Base-by-base conservation (phyloP, 2,329 filamentous ascomycete genomes). In the Mycosphaerella sp. region DNA sequence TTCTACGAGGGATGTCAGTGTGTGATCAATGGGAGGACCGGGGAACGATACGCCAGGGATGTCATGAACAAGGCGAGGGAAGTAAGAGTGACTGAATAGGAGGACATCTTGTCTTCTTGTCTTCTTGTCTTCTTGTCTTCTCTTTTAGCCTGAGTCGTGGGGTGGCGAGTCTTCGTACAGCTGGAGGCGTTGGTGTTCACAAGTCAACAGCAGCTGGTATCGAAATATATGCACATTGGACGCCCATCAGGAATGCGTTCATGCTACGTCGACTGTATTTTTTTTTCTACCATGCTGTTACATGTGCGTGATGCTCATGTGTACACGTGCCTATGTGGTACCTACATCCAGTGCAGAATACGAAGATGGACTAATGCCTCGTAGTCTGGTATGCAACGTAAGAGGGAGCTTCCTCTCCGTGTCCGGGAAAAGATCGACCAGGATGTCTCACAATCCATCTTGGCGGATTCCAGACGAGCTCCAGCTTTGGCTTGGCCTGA, bases 391-490 rank as follows among this genome's bases (percentile, higher is more conserved):
- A 51, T 39, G n/a, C 29, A 21, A 51, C 32, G 23, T 26, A 17
- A 31, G 34, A 10, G 14, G 41, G 17, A 45, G 12, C 12, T 41
- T 7, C 41, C 12, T 23, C 21, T 14, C 42, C 48, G 29, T 21
- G 40, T 23, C 17, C n/a, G 41, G 46, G 21, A 51, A 14, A 21
- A 39, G 41, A 45, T 51, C 34, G 45, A 32, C 42, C 45, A 23
- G 14, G 42, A n/a, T 51, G 48, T 51, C 32, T 45, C 48, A 39
- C 41, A 44, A 45, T 41, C 42, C 32, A 32, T 32, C 48, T 51
- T 51, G 48, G 48, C 48, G 23, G 23, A 45, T 51, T 10, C 48
- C 42, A n/a, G 12, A 41, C 23, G 21, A 14, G 36, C 10, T 45
- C 6, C 42, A 45, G 32, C 32, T 45, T 45, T 34, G 40, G 48